Evolutionary conservation across 441 rosid genomes (phyloP), one percentile per base, ranked within the genome.

Genomic region (Eugenia klotzschiana): DNA sequence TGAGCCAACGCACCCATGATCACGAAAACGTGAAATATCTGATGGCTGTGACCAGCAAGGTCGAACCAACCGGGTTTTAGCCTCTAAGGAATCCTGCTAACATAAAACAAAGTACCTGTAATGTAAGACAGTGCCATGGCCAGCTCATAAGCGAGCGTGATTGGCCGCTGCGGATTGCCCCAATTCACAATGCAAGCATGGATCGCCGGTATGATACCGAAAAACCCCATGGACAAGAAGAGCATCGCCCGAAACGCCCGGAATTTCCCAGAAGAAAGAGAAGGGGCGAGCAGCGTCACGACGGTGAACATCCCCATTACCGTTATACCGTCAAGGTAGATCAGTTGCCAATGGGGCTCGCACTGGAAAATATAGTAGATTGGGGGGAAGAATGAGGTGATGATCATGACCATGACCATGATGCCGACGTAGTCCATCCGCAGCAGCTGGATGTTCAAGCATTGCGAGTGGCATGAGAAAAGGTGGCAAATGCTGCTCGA

Each of bases 331-430:
- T 90, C 87, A 4, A 94, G 94, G 86, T 94, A 96, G 87, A 93
- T 80, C 85, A 91, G 86, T 83, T 93, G 93, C 98, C 98, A 96
- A 7, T 80, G 94, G 8, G 93, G 90, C 13, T 93, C 93, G 8
- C 98, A 96, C 25, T 90, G 97, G 88, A 96, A 96, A 58, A 96
- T 91, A 86, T 96, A 96, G 90, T 87, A 93, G 51, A 96, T 96
- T 20, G 96, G 95, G 29, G 98, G 98, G 86, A 94, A 94, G 86
- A 94, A 96, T 6, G 95, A 94, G 81, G 98, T 93, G 89, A 96
- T 96, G 88, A 92, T 96, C 98, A 93, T 96, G 84, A 88, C 87
- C n/a, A n/a, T n/a, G n/a, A n/a, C n/a, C n/a, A n/a, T 84, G 84
- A 96, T 96, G 2, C 98, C 98, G 0, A 89, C 72, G 29, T 93